A percentile compares a stretch with the other conserved stretches of the same genome.
These are phyloP conservation scores for Astraeus odoratus DNA, from an alignment of 768 basidiomycete species.

Conservation along the genomic window DNA sequence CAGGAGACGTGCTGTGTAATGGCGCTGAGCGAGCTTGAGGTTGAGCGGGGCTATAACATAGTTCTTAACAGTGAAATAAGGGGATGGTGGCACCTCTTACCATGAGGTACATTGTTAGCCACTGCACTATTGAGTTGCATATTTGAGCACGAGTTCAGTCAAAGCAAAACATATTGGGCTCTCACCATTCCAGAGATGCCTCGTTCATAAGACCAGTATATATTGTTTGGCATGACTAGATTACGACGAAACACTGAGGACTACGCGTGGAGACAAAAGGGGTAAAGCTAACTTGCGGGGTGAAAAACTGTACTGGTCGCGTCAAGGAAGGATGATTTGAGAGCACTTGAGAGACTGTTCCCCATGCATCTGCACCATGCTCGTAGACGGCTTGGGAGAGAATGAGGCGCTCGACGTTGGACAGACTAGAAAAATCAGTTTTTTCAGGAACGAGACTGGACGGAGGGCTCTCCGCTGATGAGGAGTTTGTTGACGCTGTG, in stretches of 20 bases:
- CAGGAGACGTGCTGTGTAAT: slow-evolving; percentile 60
- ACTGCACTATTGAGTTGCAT: slow-evolving; percentile 35
- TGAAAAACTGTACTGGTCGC: slow-evolving; percentile 60
- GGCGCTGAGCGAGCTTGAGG: slow-evolving; percentile 65
- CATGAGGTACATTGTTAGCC: slow-evolving; percentile 44
- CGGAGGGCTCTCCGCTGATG: slow-evolving; percentile 3
- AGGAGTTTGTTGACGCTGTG: slow-evolving; percentile 4
- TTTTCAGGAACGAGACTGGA: slow-evolving; percentile 1
- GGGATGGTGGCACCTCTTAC: slow-evolving; percentile 28
- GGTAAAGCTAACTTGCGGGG: slow-evolving; percentile 47
- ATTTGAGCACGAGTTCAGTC: slow-evolving; percentile 6
- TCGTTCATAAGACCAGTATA: slow-evolving; percentile 67
- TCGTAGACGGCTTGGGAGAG: slow-evolving; percentile 86
- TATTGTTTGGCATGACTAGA: slow-evolving; percentile 59
- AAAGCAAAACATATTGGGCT: background rate
- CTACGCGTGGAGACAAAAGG: slow-evolving; percentile 9
- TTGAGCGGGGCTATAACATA: slow-evolving; percentile 49
- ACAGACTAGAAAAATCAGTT: too few species aligned
- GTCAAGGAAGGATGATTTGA: slow-evolving; percentile 63
- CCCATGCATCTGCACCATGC: slow-evolving; percentile 66
- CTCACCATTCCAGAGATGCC: slow-evolving; percentile 59
- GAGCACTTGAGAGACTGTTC: slow-evolving; percentile 56
- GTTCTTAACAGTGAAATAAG: slow-evolving; percentile 4
- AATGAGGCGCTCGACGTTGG: slow-evolving; percentile 60
- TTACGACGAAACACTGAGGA: slow-evolving; percentile 12